Base-by-base conservation (phyloP, 495 filamentous ascomycete genomes). In the Neurospora pannonica region DNA sequence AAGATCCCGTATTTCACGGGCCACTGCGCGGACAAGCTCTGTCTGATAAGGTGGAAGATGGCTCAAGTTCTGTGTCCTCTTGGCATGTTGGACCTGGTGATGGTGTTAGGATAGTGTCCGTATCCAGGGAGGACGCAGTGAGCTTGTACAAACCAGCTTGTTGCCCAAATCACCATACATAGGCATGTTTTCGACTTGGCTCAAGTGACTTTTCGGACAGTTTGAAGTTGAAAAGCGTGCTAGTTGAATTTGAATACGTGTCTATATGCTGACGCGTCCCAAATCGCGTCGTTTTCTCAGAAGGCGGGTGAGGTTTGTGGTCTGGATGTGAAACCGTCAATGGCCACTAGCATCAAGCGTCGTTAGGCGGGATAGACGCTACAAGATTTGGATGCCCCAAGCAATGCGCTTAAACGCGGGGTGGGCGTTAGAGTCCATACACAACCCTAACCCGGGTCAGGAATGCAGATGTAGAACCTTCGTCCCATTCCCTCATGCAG, bases 161-260 rank as follows among this genome's bases (percentile, higher is more conserved):
- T 94, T 94, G 40, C 92, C 94, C 43, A 94, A 84, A 80, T 98
- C 95, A 75, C 95, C 95, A 85, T 98, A 96, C 94, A 98, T 97
- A 36, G 80, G 81, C 80, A 81, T 81, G 15, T 72, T 81, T 86
- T 97, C 94, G 97, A 93, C 92, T 88, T 83, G 91, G 92, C 93
- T 90, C 87, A 85, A 84, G 91, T 93, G 84, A 84, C 86, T 84
- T 81, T 83, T 85, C 88, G 87, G 31, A 19, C 6, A 34, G 13
- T 34, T 34, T 31, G 54, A 34, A 19, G 54, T 17, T 13, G 28
- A 19, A 67, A 67, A 9, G 24, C 19, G 7, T 67, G 54, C 6
- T 19, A 19, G 28, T 67, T 34, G 54, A 1, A 36, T 31, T 21
- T 67, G 54, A 67, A 2, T 19, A 34, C 19, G 15, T 34, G 54